Evolutionary conservation across 805 yeast species (phyloP), one percentile per base, ranked within the genome.

Genomic region (Kluyveromyces dobzhanskii): DNA sequence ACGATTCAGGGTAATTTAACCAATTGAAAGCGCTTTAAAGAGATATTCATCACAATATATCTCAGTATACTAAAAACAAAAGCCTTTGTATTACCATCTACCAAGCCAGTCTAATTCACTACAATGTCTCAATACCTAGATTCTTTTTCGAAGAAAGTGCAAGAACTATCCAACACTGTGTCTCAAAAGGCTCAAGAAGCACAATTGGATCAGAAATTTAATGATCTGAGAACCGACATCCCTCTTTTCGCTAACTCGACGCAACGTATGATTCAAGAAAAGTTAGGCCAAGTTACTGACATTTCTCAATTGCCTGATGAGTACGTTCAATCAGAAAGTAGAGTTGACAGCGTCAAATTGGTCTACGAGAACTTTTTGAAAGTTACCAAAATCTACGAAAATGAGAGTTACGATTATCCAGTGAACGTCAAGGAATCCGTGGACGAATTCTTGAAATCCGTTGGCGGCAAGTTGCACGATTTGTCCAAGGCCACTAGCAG

Each of bases 281-380:
- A 66, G 50, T 72, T 85, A 19, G 94, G 94, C 35, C 76, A 80
- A 48, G 84, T 79, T 28, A 85, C 80, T 38, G 94, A 85, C 55
- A 80, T 83, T 53, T 80, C 90, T 40, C 88, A 85, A 56, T 70
- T 85, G 47, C 95, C 95, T 24, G 76, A 78, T 42, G 95, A 85
- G 59, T 85, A 84, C 58, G 64, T 80, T 38, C 80, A 77, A 43
- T 71, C 85, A 48, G 94, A 85, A 62, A 67, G 70, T 45, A 78
- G 76, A 53, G 75, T 84, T 43, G 94, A 85, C 50, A 73, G 82
- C 43, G 70, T 85, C 59, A 78, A 80, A 64, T 64, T 70, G 35
- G 78, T 84, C 41, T 83, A 81, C 68, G 71, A 66, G 47, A 71
- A 72, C 52, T 60, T 78, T 43, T 61, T 76, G 26, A 59, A 72